Evolutionary conservation across 306 rosid genomes (phyloP), one percentile per base, ranked within the genome.

Genomic region (Vicia faba): DNA sequence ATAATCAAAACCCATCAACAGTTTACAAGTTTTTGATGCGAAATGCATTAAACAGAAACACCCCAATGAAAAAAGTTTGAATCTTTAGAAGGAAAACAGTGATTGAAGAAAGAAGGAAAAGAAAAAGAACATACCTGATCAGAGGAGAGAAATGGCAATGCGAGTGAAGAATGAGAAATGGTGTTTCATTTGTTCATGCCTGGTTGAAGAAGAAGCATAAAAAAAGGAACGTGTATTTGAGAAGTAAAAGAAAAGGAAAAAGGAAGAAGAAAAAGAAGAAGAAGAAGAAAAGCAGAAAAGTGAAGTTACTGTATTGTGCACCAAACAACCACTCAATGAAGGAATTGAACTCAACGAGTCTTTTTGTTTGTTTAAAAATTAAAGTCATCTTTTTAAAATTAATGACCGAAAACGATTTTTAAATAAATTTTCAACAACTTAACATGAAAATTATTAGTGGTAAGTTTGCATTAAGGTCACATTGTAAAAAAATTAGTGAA

Each of bases 131-230:
- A 72, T 29, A 80, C 90, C 89, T 78, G 83, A 78, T 83, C 57
- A 75, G 74, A 78, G 75, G 58, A 72, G 58, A 68, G 72, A 71
- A 62, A 78, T 66, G 70, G 58, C 75, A 89, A 81, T 75, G 86
- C 65, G 51, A 78, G 70, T 60, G 81, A 77, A 75, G 81, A 65
- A 72, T 38, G 67, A 78, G 81, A 75, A 82, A 77, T 38, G 78
- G 51, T 67, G 78, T 69, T 78, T 80, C 85, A 82, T 84, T 76
- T 74, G 36, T 69, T 58, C 83, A 19, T 68, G 38, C 4, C 28
- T 59, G 12, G 69, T 61, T 64, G 70, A 39, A 54, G 71, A 78
- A 66, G 49, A 31, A 68, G 44, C 29, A 23, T 10, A 15, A 15
- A 35, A 45, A 46, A 59, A 59, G 54, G 49, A 59, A 62, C 55